Evolutionary conservation across 305 asterid genomes (phyloP).

Genomic region (Fraxinus greggii): DNA sequence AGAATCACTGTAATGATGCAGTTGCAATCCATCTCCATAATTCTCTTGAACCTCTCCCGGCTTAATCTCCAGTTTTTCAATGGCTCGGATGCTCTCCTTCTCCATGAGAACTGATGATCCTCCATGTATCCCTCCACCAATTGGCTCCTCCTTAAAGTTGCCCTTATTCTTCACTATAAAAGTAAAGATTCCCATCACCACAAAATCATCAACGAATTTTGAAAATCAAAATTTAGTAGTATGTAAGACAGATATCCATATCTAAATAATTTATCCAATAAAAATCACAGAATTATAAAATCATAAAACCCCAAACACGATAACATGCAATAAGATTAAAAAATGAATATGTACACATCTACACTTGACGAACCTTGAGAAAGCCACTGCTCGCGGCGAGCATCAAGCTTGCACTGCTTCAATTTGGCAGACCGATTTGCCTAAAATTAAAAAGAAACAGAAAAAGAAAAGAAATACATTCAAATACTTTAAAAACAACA

Average conservation of each 20-base stretch:
- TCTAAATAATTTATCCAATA: not conserved
- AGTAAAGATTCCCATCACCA: conserved; percentile 21
- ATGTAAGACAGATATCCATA: not conserved
- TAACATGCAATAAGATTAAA: not conserved
- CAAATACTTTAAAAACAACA: not conserved
- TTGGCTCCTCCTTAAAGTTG: conserved; percentile 46
- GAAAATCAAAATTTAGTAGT: not conserved
- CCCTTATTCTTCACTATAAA: conserved; percentile 60
- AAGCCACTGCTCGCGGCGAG: conserved; percentile 91
- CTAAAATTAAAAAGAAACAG: conserved; percentile 35
- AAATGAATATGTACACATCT: not conserved
- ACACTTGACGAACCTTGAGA: conserved; percentile 61
- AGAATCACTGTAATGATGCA: conserved; percentile 54
- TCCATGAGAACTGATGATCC: conserved; percentile 22
- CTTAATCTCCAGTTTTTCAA: conserved; percentile 53
- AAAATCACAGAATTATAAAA: not conserved
- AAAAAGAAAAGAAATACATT: not conserved
- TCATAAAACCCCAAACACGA: conserved; percentile 2
- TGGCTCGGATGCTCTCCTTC: conserved; percentile 29
- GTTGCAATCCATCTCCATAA: conserved; percentile 39
- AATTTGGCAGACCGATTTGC: conserved; percentile 74
- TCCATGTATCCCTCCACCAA: conserved; percentile 31
- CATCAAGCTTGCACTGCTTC: conserved; percentile 89
- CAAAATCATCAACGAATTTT: conserved; percentile 7
- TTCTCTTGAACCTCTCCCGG: conserved; percentile 41